phyloP scores from a whole-genome alignment of 306 rosid species.

The Cyclanthera cordifolia region DNA sequence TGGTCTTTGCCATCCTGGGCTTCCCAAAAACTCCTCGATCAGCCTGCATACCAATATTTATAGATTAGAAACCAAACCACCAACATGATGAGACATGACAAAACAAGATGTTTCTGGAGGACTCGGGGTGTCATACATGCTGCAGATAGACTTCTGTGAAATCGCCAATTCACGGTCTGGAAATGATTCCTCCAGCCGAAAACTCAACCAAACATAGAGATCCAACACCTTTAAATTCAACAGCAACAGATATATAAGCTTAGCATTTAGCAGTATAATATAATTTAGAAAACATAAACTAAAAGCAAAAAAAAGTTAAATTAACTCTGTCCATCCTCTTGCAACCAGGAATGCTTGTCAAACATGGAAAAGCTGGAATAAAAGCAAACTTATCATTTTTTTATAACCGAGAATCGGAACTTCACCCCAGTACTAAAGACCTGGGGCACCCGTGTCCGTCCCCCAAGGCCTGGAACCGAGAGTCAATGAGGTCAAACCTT shows the following conservation, averaged over 20 bases:
- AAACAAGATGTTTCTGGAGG: background rate
- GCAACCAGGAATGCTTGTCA: background rate
- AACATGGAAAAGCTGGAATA: background rate
- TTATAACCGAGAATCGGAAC: too few species aligned
- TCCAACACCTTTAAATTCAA: conserved; percentile 70
- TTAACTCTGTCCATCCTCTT: background rate
- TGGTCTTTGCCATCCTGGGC: conserved; percentile 64
- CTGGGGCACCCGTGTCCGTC: too few species aligned
- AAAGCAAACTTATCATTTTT: background rate
- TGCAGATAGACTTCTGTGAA: conserved; percentile 74
- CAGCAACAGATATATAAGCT: conserved; percentile 15
- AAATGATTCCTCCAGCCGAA: conserved; percentile 69
- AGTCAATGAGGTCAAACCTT: too few species aligned
- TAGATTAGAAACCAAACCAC: background rate
- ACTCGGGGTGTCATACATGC: conserved; percentile 36
- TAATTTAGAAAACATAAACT: background rate
- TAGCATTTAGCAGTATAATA: conserved; percentile 1
- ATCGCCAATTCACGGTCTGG: conserved; percentile 70
- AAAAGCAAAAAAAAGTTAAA: background rate
- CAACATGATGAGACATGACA: background rate
- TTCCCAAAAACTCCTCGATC: conserved; percentile 78
- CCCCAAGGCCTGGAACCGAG: too few species aligned
- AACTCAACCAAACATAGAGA: conserved; percentile 93
- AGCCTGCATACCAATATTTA: conserved; percentile 35
- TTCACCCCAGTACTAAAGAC: too few species aligned